Base-by-base conservation (phyloP, 106 monocot genomes). In the Apostasia ramifera region DNA sequence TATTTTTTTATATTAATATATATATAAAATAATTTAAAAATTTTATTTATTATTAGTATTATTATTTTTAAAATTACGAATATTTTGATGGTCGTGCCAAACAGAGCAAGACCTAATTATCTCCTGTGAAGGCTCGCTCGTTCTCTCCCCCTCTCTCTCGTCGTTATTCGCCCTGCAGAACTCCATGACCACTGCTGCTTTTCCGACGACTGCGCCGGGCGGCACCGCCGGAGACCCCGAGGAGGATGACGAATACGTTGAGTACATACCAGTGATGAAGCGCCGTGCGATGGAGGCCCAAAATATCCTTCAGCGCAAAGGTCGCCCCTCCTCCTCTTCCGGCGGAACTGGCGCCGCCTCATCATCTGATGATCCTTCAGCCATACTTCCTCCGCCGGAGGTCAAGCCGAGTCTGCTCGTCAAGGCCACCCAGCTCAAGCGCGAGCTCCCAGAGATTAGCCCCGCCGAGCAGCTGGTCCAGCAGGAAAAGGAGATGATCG, bases 401-500 rank as follows among this genome's bases (percentile, higher is more conserved):
- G 53, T 60, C 61, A 95, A 89, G 65, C 92, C 95, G 40, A 83
- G 83, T 55, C 92, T 92, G n/a, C 89, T 95, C 40, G 75, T 92
- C 56, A 88, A 86, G 71, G 86, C 95, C 38, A 68, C 95, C 58
- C 91, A 88, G 58, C 79, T 95, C 55, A 93, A 93, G 78, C 89
- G 89, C 72, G 86, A 83, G 0, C 79, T 69, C 13, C 95, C 95
- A 4, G 95, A 95, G 70, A 84, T 95, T 73, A 89, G 64, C 84
- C 71, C 80, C 8, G 81, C 92, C 43, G 92, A 95, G 76, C 84
- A 89, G 72, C 77, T 89, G 39, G 84, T 92, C 47, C 78, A 74
- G 68, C 89, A 86, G 58, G 95, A 95, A 82, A 83, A 85, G 76
- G 92, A 95, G 72, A 92, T 95, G 95, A 87, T 95, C 76, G 95